Evolutionary conservation across 2,329 filamentous ascomycete species (phyloP), one percentile per base, ranked within the genome.

Genomic region (Hymenoscyphus scutula): DNA sequence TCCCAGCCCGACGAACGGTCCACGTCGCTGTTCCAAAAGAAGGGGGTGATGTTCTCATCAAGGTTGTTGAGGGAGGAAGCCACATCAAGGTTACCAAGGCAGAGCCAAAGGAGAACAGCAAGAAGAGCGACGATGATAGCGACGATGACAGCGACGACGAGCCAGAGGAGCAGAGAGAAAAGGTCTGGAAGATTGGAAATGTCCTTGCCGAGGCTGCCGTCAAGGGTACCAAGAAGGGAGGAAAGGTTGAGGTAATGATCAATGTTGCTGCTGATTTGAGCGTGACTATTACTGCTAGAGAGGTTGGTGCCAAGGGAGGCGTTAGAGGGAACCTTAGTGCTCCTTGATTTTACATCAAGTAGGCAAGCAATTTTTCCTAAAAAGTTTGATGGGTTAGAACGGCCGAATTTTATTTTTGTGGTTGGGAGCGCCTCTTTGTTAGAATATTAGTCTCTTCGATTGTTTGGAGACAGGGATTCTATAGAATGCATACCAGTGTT

Each of bases 51-150:
- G 90, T 98, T 3, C 81, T 98, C 13, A 80, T 99, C 76, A 91
- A 90, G 78, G 84, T 99, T 60, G 91, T 89, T 68, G 95, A 99
- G 81, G 95, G 92, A 70, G 84, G 85, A 70, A 89, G 91, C 51
- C 90, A 96, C 77, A 97, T 98, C 82, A 96, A 96, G 79, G 88
- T 97, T 72, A 94, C 91, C 66, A 92, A 95, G 81, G 88, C 91
- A 38, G 90, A 94, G 79, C 85, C 89, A 65, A 92, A 92, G 82
- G 69, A 85, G 64, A 90, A 91, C 77, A 76, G 80, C 27, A 80
- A 82, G 65, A 80, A 79, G 70, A 82, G 84, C 69, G 83, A 87
- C 67, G 84, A 85, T 55, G 83, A 79, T 60, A 82, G 84, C 41
- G 84, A 86, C 55, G 82, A 84, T 1, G 84, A 86, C 25, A 84